These are phyloP conservation scores for Chrysophaeum taylorii DNA, from an alignment of 352 stramenopile species.

Conservation along the genomic window DNA sequence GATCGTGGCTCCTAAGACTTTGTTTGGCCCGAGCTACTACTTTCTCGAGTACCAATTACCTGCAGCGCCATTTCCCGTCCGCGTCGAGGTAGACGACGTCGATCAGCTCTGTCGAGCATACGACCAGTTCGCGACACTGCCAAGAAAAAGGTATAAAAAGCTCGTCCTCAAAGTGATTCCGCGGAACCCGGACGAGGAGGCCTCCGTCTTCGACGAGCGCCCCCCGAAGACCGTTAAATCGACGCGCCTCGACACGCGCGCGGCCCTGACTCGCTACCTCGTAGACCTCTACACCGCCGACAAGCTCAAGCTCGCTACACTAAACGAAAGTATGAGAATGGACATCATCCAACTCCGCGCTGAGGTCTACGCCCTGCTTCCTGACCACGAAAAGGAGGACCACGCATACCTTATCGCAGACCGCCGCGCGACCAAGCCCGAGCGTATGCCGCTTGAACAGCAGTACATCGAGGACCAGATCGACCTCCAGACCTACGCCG, in stretches of 20 bases:
- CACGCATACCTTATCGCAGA: neutral
- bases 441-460: neutral
- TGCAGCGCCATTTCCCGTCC: neutral
- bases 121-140: neutral
- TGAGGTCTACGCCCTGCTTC: neutral
- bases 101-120: neutral
- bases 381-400: neutral
- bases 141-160: neutral
- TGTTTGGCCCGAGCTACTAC: neutral
- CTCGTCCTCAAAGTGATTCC: constrained; percentile 6
- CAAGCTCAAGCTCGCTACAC: neutral
- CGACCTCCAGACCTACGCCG: neutral
- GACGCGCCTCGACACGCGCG: neutral
- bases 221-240: neutral
- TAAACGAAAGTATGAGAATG: neutral
- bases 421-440: too few relatives aligned
- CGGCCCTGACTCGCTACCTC: neutral
- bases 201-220: neutral
- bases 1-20: neutral
- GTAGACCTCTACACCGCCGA: neutral
- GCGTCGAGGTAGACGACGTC: neutral
- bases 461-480: neutral
- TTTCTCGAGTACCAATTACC: constrained; percentile 1
- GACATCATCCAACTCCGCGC: neutral
- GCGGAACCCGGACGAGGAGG: neutral